Percentiles rank a stretch among this genome's conserved stretches.
phyloP scores from a whole-genome alignment of 345 rosid genomes.

The Moringa oleifera region DNA sequence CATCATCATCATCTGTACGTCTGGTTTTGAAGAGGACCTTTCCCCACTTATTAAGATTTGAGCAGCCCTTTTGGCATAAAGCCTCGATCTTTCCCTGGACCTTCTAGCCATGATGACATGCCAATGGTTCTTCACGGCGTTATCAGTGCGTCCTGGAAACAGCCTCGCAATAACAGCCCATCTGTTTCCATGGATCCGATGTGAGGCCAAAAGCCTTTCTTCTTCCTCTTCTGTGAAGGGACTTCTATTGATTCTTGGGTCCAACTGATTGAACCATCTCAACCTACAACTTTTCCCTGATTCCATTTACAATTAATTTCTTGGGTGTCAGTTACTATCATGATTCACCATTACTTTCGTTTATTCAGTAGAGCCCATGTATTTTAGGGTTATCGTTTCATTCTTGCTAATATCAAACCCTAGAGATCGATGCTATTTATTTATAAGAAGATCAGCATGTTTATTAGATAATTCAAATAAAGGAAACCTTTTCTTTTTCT shows the following conservation, averaged over 20 bases:
- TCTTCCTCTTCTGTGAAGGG: constrained; percentile 95
- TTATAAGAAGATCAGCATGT: no score
- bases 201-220: constrained; percentile 69
- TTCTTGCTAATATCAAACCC: no score
- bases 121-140: constrained; percentile 98
- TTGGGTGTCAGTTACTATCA: no score
- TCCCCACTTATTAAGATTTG: constrained; percentile 8
- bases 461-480: no score
- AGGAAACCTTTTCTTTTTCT: no score
- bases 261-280: constrained; percentile 94
- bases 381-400: no score
- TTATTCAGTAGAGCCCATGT: no score
- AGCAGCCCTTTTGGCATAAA: constrained; percentile 27
- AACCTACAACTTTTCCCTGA: constrained; percentile 96
- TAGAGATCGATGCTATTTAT: no score
- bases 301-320: no score
- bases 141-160: constrained; percentile 91
- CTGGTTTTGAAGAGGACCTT: background rate
- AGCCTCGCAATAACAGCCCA: constrained; percentile 84
- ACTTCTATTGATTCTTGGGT: constrained; percentile 80
- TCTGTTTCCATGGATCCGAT: constrained; percentile 80
- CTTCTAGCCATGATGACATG: constrained; percentile 93
- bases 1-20: background rate
- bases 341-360: no score
- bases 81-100: constrained; percentile 43